These are phyloP conservation scores for Elaeis oleifera DNA, from an alignment of 202 grass and related monocot genomes.

Conservation along the genomic window DNA sequence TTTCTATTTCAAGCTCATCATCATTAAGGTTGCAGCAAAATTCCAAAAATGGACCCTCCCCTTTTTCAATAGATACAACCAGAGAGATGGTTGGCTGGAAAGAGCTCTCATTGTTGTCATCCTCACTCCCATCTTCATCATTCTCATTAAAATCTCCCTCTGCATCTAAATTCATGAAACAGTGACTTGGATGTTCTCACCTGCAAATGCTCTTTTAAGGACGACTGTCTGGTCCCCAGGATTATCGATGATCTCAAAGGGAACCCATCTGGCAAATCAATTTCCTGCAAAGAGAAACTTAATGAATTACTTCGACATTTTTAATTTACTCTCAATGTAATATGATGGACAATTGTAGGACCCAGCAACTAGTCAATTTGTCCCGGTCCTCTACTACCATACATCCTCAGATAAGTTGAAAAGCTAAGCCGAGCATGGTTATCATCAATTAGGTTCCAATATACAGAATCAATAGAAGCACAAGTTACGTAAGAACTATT, in stretches of 20 bases:
- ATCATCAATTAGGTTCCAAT: too few species aligned
- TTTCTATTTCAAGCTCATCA: constrained; percentile 66
- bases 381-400: too few species aligned
- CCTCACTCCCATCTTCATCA: constrained; percentile 43
- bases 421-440: too few species aligned
- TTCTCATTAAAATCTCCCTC: constrained; percentile 34
- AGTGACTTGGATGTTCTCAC: constrained; percentile 62
- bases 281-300: constrained; percentile 32
- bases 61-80: constrained; percentile 60
- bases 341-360: background rate
- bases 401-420: too few species aligned
- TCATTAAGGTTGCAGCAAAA: constrained; percentile 76
- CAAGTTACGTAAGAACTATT: too few species aligned
- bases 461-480: too few species aligned
- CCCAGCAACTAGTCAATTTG: background rate
- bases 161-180: constrained; percentile 52
- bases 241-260: constrained; percentile 78
- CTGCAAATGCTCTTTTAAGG: constrained; percentile 55
- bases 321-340: too few species aligned
- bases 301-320: too few species aligned
- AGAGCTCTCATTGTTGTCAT: constrained; percentile 24
- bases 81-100: constrained; percentile 51
- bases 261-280: constrained; percentile 62
- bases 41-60: constrained; percentile 52
- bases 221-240: constrained; percentile 65